A percentile compares a stretch with the other conserved stretches of the same genome.
phyloP scores from a whole-genome alignment of 768 basidiomycete genomes.

The Cystofilobasidium capitatum region DNA sequence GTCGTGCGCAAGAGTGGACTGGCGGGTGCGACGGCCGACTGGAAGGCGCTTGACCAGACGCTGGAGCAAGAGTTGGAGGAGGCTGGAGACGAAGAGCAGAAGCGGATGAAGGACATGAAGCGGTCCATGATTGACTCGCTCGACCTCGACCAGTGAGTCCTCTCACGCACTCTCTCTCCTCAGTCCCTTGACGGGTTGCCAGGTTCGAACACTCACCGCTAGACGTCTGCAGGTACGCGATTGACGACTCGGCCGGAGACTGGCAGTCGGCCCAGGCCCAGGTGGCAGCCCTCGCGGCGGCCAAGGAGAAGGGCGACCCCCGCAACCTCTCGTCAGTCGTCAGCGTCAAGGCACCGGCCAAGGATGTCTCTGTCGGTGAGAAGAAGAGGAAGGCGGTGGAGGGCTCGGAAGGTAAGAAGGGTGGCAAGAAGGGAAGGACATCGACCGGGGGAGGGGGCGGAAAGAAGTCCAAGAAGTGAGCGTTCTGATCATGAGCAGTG shows the following conservation, averaged over 20 bases:
- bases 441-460: conserved; percentile 27
- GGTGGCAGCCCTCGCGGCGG: conserved; percentile 47
- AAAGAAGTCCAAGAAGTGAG: conserved; percentile 14
- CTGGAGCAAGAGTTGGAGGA: conserved; percentile 64
- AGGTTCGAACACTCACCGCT: background rate
- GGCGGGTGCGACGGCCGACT: conserved; percentile 31
- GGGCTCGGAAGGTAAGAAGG: conserved; percentile 52
- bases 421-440: conserved; percentile 41
- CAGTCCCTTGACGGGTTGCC: background rate
- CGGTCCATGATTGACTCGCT: conserved; percentile 77
- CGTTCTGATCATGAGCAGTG: conserved; percentile 25
- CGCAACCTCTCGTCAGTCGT: conserved; percentile 56
- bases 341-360: conserved; percentile 52
- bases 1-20: conserved; percentile 19
- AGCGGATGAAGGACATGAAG: conserved; percentile 48
- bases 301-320: conserved; percentile 36
- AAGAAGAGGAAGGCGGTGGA: conserved; percentile 29
- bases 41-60: conserved; percentile 45
- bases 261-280: conserved; percentile 69
- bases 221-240: conserved; percentile 42
- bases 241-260: conserved; percentile 59
- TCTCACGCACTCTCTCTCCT: conserved; percentile 9
- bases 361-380: background rate
- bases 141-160: conserved; percentile 72
- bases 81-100: conserved; percentile 61